Evolutionary conservation across 192 early-diverging fungal species (phyloP), one percentile per base, ranked within the genome.

Genomic region (Helicostylum pulchrum): DNA sequence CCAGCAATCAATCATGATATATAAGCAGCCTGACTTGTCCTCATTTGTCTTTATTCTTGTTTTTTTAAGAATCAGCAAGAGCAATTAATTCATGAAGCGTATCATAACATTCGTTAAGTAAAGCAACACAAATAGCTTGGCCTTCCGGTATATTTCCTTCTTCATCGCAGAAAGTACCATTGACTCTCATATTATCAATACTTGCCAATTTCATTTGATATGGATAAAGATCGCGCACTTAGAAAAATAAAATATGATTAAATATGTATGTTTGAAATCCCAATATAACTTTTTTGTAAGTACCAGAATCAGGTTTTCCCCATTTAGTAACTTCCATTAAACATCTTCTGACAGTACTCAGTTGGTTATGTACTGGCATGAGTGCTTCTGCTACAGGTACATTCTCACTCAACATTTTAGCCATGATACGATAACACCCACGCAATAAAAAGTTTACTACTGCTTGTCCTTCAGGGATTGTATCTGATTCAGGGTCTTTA

Each of bases 41-140:
- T 6, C 46, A 48, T 15, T 9, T 48, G 12, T 48, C 1, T 14
- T 6, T 17, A 19, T 19, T 6, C 14, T 12, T 48, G 12, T 48
- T 48, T 17, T 48, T 48, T 57, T 23, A 59, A 45, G 57, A 21
- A 15, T 77, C 78, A 7, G 82, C 68, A 17, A 83, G 65, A 10
- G 87, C 77, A 66, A 88, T 86, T 19, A 92, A 72, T 66, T 90
- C 90, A 50, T 88, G 86, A 56, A 90, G 78, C 56, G 90, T 82
- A 77, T 95, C 92, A 64, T 95, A 93, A 68, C 94, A 94, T 71
- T 96, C 89, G 52, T 89, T 88, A 64, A 96, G 80, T 52, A 96
- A 70, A 36, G 87, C 87, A 64, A 90, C 87, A 48, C 93, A 85
- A 30, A 93, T 84, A 20, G 89, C 92, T 71, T 96, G 94, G 32